Conservation (phyloP, 1,139 yeast genomes). For the Scheffersomyces illinoinensis region DNA sequence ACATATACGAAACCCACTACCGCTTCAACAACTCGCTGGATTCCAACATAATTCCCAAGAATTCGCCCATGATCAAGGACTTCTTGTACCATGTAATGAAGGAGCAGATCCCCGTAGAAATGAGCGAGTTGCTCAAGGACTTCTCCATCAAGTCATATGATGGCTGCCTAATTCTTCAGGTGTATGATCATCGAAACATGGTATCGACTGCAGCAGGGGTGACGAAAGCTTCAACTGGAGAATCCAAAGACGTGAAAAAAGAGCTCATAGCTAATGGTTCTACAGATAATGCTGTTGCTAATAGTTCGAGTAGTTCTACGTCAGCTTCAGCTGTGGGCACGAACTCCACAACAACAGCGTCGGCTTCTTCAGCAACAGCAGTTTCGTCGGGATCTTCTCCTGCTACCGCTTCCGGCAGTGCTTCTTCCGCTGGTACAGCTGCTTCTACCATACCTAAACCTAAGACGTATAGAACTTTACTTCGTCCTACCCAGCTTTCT, state of each 20-base stretch:
- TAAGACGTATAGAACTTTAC: slow-evolving; percentile 70
- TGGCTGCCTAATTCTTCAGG: slow-evolving; percentile 83
- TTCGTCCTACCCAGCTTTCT: slow-evolving; percentile 79
- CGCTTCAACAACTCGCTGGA: slow-evolving; percentile 68
- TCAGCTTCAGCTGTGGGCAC: background rate
- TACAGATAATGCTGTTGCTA: slow-evolving; percentile 1
- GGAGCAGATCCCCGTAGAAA: slow-evolving; percentile 85
- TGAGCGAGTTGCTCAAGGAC: slow-evolving; percentile 85
- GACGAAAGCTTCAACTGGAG: background rate
- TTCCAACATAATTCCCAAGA: slow-evolving; percentile 80
- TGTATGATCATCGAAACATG: slow-evolving; percentile 68
- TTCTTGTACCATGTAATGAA: slow-evolving; percentile 77
- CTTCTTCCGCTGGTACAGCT: slow-evolving; percentile 5
- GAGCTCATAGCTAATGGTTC: background rate
- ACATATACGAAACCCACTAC: slow-evolving; percentile 87
- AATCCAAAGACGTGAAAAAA: background rate
- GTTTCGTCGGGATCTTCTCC: slow-evolving; percentile 1
- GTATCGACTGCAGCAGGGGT: slow-evolving; percentile 13
- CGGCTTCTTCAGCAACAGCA: slow-evolving; percentile 5
- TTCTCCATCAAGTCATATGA: slow-evolving; percentile 82
- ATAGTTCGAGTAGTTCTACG: background rate
- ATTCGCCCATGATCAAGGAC: slow-evolving; percentile 75
- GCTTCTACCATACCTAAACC: slow-evolving; percentile 39
- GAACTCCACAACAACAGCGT: slow-evolving; percentile 1
- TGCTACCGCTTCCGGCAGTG: slow-evolving; percentile 7